Base-by-base conservation (phyloP, 805 yeast genomes). In the Metschnikowia sp. region DNA sequence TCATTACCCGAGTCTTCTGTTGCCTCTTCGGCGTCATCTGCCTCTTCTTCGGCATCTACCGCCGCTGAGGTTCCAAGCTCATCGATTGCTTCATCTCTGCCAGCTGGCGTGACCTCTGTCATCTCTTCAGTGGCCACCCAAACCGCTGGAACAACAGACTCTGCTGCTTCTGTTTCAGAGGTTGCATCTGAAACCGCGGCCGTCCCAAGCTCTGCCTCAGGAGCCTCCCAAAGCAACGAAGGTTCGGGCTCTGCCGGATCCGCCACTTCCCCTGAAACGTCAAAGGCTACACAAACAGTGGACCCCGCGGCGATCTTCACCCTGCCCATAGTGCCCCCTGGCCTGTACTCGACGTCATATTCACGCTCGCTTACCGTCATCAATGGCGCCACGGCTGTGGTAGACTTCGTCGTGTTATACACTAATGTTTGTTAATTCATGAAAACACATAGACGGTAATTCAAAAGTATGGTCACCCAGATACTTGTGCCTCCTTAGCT, bases 351-450 rank as follows among this genome's bases (percentile, higher is more conserved):
- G 6, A 64, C 65, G 29, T 49, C 51, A 30, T 62, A 62, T 47
- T 50, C 58, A 26, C 54, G 60, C 2, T 54, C 60, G 28, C 60
- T 66, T 38, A 55, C 53, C 8, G 45, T 53, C 8, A 45, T 53
- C 10, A 48, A 52, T 41, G 67, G 66, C 19, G 34, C 57, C 13
- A 40, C 65, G 10, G 59, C 57, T 10, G 63, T 62, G 7, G 36
- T 63, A 4, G 60, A 64, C 31, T 63, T 55, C 45, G 57, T 56
- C 8, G 54, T 62, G 2, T 54, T 62, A 49, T 54, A 48, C 49
- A 62, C 66, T 38, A 47, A 53, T 36, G 42, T 45, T 22, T 64
- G 69, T 48, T 53, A 48, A 36, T 15, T 30, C 6, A 22, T 22
- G 22, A 22, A 22, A 22, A 22, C 22, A 22, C 22, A 15, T 15